Percentiles rank a stretch among this genome's conserved stretches.
These are phyloP conservation scores for Globisporangium irregulare DNA, from an alignment of 352 stramenopile species.

Conservation along the genomic window DNA sequence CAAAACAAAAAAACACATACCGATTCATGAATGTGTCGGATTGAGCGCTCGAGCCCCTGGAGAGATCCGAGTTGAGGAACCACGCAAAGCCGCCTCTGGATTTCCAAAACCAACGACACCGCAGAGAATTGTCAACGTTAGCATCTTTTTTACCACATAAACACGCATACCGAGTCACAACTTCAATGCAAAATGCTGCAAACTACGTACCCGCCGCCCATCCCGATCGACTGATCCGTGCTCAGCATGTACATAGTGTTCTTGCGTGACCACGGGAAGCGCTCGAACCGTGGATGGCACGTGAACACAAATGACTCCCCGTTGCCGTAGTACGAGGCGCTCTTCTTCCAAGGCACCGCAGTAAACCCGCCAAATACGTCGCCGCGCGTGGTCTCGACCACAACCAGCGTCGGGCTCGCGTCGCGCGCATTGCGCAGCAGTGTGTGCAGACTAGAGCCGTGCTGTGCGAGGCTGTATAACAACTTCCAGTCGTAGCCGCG, in stretches of 20 bases:
- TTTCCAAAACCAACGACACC: neutral
- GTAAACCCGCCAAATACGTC: conserved; percentile 69
- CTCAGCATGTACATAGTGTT: conserved; percentile 77
- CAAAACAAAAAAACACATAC: conserved; percentile 12
- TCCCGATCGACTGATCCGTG: conserved; percentile 63
- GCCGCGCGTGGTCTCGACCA: conserved; percentile 60
- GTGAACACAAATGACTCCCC: conserved; percentile 78
- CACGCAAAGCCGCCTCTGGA: conserved; percentile 59
- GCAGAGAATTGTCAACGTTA: neutral
- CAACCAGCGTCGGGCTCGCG: conserved; percentile 43
- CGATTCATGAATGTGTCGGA: conserved; percentile 66
- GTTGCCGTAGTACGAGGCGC: conserved; percentile 63
- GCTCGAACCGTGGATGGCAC: conserved; percentile 51
- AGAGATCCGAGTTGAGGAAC: conserved; percentile 68
- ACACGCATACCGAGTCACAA: neutral
- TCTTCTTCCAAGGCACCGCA: conserved; percentile 41
- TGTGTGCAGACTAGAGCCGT: conserved; percentile 67
- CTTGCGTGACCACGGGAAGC: conserved; percentile 55
- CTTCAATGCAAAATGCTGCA: neutral
- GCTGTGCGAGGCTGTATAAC: conserved; percentile 56
- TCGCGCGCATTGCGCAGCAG: conserved; percentile 42
- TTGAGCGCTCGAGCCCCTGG: conserved; percentile 37
- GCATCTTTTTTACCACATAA: neutral
- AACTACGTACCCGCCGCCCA: conserved; percentile 62
- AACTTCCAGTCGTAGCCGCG: conserved; percentile 68